Base-by-base conservation (phyloP, 2,329 filamentous ascomycete genomes). In the Dothideomycetes sp. region DNA sequence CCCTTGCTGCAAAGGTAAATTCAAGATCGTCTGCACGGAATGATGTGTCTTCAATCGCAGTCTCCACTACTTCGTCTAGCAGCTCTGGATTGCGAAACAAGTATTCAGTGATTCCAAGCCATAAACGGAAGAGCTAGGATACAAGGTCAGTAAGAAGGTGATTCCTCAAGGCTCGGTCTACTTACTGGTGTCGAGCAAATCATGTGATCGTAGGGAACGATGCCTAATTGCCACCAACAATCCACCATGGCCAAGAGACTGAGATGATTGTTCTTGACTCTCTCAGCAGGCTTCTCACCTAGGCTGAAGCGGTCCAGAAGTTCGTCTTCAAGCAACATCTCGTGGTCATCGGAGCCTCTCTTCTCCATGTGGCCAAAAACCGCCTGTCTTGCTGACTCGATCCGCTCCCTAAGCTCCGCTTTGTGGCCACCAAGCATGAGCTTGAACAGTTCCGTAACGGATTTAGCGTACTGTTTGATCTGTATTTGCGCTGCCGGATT, bases 151-250 rank as follows among this genome's bases (percentile, higher is more conserved):
- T 31, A 8, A 30, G 31, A 35, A n/a, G n/a, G n/a, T n/a, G n/a
- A n/a, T n/a, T n/a, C n/a, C n/a, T n/a, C n/a, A n/a, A n/a, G n/a
- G n/a, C n/a, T n/a, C n/a, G n/a, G n/a, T n/a, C n/a, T n/a, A 65
- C 73, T 58, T 55, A 79, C 75, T 36, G 91, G 91, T 30, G 91
- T 98, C 39, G 87, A 94, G 67, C 91, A 98, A 50, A 98, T 93
- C 88, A 98, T 98, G 68, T 98, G 93, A 62, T 98, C 89, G 61
- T 98, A 98, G 1, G 91, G 91, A 35, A 93, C 83, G 52, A 95
- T 98, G 24, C 79, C 83, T 34, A 96, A 73, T 49, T 85, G 84
- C 57, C 84, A 91, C 91, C 91, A 98, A 64, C 89, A 96, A 65
- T 98, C 91, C 32, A 96, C 93, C 77, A 98, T 98, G 34, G 88